A percentile compares a stretch with the other conserved stretches of the same genome.
Conservation (phyloP, 2,329 filamentous ascomycete genomes). For the Alternaria infectoria region DNA sequence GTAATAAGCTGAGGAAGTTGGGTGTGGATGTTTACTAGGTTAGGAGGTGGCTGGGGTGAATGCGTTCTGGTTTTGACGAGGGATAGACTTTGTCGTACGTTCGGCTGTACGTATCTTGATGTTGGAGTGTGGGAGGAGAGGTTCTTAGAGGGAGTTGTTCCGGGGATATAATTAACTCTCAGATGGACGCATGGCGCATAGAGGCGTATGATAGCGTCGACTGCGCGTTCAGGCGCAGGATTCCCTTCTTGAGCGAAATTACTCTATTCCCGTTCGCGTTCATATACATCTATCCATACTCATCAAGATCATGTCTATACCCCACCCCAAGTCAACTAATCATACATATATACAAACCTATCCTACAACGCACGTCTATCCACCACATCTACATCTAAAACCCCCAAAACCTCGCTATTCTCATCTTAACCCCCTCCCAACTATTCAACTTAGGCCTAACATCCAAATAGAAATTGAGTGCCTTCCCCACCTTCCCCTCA, state of each 20-base stretch:
- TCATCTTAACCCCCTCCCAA: conserved; percentile 66
- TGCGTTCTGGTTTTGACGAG: not conserved
- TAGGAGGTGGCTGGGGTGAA: not conserved
- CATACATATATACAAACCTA: not conserved
- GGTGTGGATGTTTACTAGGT: conserved; percentile 20
- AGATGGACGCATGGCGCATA: conserved; percentile 13
- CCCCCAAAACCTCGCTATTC: conserved; percentile 57
- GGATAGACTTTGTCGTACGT: not conserved
- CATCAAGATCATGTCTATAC: not conserved
- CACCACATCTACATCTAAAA: conserved; percentile 35
- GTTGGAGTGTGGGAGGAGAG: not conserved
- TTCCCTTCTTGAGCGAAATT: not conserved
- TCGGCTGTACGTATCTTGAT: not conserved
- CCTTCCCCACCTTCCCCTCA: conserved; percentile 51
- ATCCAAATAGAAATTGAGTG: conserved; percentile 69
- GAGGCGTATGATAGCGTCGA: conserved; percentile 2
- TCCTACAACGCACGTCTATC: not conserved
- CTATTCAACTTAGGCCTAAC: conserved; percentile 70
- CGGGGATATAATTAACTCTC: not conserved
- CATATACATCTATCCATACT: not conserved
- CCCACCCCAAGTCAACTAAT: not conserved
- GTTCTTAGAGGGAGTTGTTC: not conserved
- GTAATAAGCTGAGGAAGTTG: conserved; percentile 61
- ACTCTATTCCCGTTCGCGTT: not conserved
- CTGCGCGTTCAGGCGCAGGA: not conserved